phyloP scores from a whole-genome alignment of 2,329 filamentous ascomycete genomes.

The Dactylellina drechsleri region DNA sequence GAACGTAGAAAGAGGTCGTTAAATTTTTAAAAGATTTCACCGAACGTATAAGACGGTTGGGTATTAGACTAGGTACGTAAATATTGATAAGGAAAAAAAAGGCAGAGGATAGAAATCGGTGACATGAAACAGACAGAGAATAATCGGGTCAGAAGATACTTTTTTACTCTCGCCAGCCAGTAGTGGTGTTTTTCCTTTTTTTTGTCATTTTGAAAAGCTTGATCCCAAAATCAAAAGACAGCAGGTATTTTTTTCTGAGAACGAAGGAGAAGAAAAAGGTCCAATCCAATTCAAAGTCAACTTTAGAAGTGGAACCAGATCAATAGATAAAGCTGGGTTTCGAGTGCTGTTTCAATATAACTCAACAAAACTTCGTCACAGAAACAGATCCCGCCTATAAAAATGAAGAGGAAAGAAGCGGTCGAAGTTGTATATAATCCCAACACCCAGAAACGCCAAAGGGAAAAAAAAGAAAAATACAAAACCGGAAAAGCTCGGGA shows the following conservation, averaged over 20 bases:
- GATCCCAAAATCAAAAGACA: neutral
- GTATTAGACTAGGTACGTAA: slow-evolving; percentile 42
- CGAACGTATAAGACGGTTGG: slow-evolving; percentile 23
- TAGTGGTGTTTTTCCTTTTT: neutral
- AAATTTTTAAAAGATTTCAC: slow-evolving; percentile 28
- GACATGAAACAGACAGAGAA: slow-evolving; percentile 15
- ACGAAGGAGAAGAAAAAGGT: neutral
- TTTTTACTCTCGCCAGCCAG: slow-evolving; percentile 24
- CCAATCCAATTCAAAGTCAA: slow-evolving; percentile 22
- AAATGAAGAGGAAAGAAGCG: slow-evolving; percentile 8
- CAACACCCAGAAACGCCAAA: slow-evolving; percentile 35
- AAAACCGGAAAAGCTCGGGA: slow-evolving; percentile 2
- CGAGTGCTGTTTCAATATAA: too few relatives aligned
- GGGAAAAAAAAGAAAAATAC: slow-evolving; percentile 6
- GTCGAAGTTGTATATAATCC: slow-evolving; percentile 24
- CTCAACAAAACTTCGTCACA: too few relatives aligned
- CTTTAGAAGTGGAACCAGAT: neutral
- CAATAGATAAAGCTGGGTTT: too few relatives aligned
- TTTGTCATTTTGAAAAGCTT: neutral
- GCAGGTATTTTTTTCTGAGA: neutral
- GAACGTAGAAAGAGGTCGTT: slow-evolving; percentile 39
- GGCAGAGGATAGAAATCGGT: slow-evolving; percentile 10
- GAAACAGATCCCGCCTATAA: neutral
- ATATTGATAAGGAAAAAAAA: slow-evolving; percentile 5
- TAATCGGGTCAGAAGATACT: slow-evolving; percentile 20